A percentile compares a stretch with the other conserved stretches of the same genome.
Conservation (phyloP, 176 grass and related monocot genomes). For the Triticum aestivum region IWGSC_CS_RefSeq_v2.1 NC_057813.1:371276501-371277000, state of each 20-base stretch:
- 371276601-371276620: background rate
- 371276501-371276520: background rate
- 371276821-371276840: constrained; percentile 98
- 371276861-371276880: constrained; percentile 63
- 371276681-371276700: constrained; percentile 94
- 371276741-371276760: constrained; percentile 46
- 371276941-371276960: constrained; percentile 53
- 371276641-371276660: constrained; percentile 12
- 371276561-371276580: too few relatives aligned
- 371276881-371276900: constrained; percentile 68
- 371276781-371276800: background rate
- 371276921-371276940: constrained; percentile 75
- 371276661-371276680: constrained; percentile 93
- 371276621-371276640: constrained; percentile 1
- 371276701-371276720: constrained; percentile 91
- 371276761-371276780: background rate
- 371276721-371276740: constrained; percentile 96
- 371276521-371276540: too few relatives aligned
- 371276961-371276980: constrained; percentile 4
- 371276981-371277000: background rate
- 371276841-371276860: constrained; percentile 72
- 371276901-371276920: constrained; percentile 77
- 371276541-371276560: too few relatives aligned
- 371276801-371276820: constrained; percentile 55
- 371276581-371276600: too few relatives aligned